phyloP scores from a whole-genome alignment of 495 filamentous ascomycete genomes.

The Daldinia decipiens region DNA sequence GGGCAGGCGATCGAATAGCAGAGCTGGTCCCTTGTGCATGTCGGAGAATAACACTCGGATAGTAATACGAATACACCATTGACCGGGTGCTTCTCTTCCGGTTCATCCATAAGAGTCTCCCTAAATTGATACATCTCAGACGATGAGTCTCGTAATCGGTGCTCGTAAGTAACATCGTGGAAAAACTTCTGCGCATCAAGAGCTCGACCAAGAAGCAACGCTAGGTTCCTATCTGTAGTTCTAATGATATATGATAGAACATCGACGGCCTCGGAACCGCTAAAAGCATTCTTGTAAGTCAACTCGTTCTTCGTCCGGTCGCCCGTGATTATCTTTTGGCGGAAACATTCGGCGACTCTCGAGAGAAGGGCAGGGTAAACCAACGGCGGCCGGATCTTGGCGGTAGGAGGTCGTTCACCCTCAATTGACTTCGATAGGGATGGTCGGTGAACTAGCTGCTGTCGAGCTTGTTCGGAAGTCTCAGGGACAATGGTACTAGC shows the following conservation, averaged over 20 bases:
- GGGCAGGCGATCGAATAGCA: conserved; percentile 99
- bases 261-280: conserved; percentile 93
- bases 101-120: conserved; percentile 89
- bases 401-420: conserved; percentile 60
- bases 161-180: conserved; percentile 98
- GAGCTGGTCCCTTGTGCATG: conserved; percentile 90
- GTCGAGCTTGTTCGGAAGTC: conserved; percentile 48
- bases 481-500: conserved; percentile 76
- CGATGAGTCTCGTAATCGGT: conserved; percentile 88
- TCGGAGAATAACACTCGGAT: conserved; percentile 98
- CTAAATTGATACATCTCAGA: conserved; percentile 96
- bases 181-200: conserved; percentile 99
- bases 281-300: conserved; percentile 96
- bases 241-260: conserved; percentile 93
- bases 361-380: conserved; percentile 95
- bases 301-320: conserved; percentile 97
- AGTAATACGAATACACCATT: conserved; percentile 97
- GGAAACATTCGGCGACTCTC: conserved; percentile 87
- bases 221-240: conserved; percentile 94
- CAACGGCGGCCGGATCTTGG: conserved; percentile 71
- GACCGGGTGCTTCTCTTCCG: conserved; percentile 75
- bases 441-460: conserved; percentile 56
- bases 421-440: conserved; percentile 59
- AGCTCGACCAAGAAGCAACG: conserved; percentile 89
- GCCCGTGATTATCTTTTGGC: conserved; percentile 80